phyloP scores from a whole-genome alignment of 164 flowering plant species.

The Magnolia officinalis region DNA sequence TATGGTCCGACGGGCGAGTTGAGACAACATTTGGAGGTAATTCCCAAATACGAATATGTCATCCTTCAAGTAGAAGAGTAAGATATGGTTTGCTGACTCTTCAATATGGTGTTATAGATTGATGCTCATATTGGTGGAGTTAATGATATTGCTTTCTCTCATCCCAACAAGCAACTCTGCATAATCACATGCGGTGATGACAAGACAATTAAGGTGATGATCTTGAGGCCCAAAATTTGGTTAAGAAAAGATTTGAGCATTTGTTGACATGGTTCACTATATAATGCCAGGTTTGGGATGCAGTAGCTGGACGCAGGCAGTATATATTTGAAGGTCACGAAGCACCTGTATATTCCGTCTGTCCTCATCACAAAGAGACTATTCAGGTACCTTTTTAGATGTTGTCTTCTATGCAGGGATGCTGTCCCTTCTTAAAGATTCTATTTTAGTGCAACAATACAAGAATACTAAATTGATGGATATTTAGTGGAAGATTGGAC shows the following conservation, averaged over 20 bases:
- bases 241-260: neutral
- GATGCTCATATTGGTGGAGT: constrained; percentile 71
- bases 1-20: constrained; percentile 49
- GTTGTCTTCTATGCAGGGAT: neutral
- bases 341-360: constrained; percentile 71
- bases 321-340: constrained; percentile 68
- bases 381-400: constrained; percentile 43
- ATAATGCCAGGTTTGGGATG: constrained; percentile 54
- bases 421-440: neutral
- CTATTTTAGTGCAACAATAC: neutral
- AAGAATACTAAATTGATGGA: too few relatives aligned
- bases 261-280: neutral
- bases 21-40: constrained; percentile 54
- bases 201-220: constrained; percentile 55
- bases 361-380: constrained; percentile 66
- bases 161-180: constrained; percentile 55
- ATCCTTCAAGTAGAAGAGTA: constrained; percentile 20
- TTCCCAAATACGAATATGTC: neutral
- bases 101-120: constrained; percentile 41
- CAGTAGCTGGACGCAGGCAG: constrained; percentile 45
- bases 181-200: constrained; percentile 72
- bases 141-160: constrained; percentile 64
- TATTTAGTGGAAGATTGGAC: too few relatives aligned
- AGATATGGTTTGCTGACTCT: constrained; percentile 38
- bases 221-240: neutral